These are phyloP conservation scores for Urostyla sp. DNA, from an alignment of 73 alveolate genomes.

Conservation along the genomic window DNA sequence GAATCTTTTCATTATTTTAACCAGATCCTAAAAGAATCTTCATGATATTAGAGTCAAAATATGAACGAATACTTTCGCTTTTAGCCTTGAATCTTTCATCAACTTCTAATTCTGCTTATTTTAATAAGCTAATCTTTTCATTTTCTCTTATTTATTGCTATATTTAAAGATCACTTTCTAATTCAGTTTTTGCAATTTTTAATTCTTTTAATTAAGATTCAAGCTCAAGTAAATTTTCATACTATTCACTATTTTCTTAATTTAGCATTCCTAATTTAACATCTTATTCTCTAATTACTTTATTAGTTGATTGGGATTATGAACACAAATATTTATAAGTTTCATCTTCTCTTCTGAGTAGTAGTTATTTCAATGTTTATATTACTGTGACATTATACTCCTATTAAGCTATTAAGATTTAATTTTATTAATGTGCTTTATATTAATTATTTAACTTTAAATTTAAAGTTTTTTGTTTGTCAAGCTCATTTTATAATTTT, in stretches of 20 bases:
- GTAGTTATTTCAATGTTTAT: background rate
- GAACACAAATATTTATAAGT: background rate
- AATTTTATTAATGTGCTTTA: background rate
- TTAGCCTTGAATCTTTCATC: constrained; percentile 39
- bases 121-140: background rate
- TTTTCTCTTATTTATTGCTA: constrained; percentile 7
- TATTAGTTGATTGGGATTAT: background rate
- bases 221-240: background rate
- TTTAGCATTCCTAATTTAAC: background rate
- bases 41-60: constrained; percentile 62
- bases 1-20: constrained; percentile 35
- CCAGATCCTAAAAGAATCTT: constrained; percentile 11
- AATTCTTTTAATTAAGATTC: background rate
- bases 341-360: background rate
- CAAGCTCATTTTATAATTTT: constrained; percentile 11
- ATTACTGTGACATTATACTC: background rate
- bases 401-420: background rate
- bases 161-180: constrained; percentile 13
- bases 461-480: background rate
- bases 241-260: background rate
- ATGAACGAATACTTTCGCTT: constrained; percentile 47
- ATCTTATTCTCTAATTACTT: constrained; percentile 18
- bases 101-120: constrained; percentile 52
- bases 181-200: constrained; percentile 37
- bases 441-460: constrained; percentile 8